These are phyloP conservation scores for Claviceps arundinis DNA, from an alignment of 2,329 filamentous ascomycete genomes.

Conservation along the genomic window DNA sequence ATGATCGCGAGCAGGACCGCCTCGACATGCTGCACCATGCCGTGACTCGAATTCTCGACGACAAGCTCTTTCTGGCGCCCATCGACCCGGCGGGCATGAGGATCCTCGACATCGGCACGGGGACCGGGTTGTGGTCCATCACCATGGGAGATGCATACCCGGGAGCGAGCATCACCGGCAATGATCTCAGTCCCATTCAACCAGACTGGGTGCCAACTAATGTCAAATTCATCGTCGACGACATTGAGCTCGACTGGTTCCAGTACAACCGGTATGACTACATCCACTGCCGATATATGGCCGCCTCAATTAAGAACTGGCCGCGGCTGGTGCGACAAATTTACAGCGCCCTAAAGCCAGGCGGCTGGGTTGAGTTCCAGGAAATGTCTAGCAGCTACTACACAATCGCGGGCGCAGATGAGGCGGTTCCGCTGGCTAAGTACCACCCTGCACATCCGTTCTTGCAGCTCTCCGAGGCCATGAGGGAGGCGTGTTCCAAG, in stretches of 20 bases:
- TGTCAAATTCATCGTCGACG: slow-evolving; percentile 44
- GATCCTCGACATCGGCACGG: slow-evolving; percentile 31
- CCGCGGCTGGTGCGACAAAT: slow-evolving; percentile 12
- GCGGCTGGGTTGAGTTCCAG: slow-evolving; percentile 34
- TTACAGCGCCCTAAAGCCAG: slow-evolving; percentile 26
- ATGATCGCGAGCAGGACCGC: slow-evolving; percentile 24
- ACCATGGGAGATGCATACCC: slow-evolving; percentile 25
- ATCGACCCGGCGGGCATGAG: slow-evolving; percentile 23
- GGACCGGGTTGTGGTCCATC: slow-evolving; percentile 36
- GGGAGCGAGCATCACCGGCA: slow-evolving; percentile 22
- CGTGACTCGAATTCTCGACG: slow-evolving; percentile 18
- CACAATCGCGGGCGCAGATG: slow-evolving; percentile 21
- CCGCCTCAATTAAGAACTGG: slow-evolving; percentile 21
- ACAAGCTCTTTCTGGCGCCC: slow-evolving; percentile 23
- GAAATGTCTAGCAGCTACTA: slow-evolving; percentile 24
- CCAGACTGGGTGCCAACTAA: slow-evolving; percentile 40
- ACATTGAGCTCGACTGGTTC: slow-evolving; percentile 42
- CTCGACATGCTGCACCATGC: slow-evolving; percentile 26
- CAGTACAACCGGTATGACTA: slow-evolving; percentile 16
- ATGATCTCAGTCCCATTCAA: slow-evolving; percentile 30
- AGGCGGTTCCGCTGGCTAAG: slow-evolving; percentile 14
- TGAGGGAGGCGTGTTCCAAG: slow-evolving; percentile 13
- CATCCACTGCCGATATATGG: slow-evolving; percentile 23
- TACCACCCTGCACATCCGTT: slow-evolving; percentile 19
- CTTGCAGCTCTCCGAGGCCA: slow-evolving; percentile 14